Base-by-base conservation (phyloP, 352 stramenopile species). In the Salisapilia sapeloensis region DNA sequence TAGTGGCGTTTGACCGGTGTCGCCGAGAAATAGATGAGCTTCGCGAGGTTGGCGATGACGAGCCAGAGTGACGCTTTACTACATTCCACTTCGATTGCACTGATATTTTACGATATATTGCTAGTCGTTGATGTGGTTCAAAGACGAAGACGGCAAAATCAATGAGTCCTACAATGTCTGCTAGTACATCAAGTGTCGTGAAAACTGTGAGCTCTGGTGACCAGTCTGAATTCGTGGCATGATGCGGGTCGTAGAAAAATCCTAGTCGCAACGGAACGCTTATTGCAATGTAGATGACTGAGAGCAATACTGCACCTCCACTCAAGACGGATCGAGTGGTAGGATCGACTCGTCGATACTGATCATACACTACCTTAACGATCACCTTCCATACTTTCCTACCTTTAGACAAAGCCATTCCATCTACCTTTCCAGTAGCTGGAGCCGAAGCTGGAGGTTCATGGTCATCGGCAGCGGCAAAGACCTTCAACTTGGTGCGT, bases 241-340 rank as follows among this genome's bases (percentile, higher is more conserved):
- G 21, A 15, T 17, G 18, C 3, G 62, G 62, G 38, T 81, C 62
- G 28, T 69, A 82, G 33, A 74, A 46, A 33, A 87, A 76, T 16
- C 67, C 71, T 25, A 87, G 52, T 0, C 67, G 66, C 6, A 83
- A 47, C 11, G 65, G 67, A 4, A 84, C 38, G 10, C 53, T 80
- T 15, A 65, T 12, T 22, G 75, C 48, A 13, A 66, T 39, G 48
- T 84, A 84, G 14, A 67, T 21, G 32, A 64, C 28, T 0, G 33
- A 26, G 14, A 36, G n/a, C n/a, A n/a, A n/a, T n/a, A n/a, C n/a
- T n/a, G n/a, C n/a, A n/a, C n/a, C n/a, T n/a, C n/a, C n/a, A n/a
- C n/a, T n/a, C n/a, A n/a, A n/a, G n/a, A n/a, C n/a, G n/a, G n/a
- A n/a, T n/a, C n/a, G n/a, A n/a, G n/a, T n/a, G n/a, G n/a, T n/a